Conservation (phyloP, 73 alveolate species). For the Halteria grandinella region DNA sequence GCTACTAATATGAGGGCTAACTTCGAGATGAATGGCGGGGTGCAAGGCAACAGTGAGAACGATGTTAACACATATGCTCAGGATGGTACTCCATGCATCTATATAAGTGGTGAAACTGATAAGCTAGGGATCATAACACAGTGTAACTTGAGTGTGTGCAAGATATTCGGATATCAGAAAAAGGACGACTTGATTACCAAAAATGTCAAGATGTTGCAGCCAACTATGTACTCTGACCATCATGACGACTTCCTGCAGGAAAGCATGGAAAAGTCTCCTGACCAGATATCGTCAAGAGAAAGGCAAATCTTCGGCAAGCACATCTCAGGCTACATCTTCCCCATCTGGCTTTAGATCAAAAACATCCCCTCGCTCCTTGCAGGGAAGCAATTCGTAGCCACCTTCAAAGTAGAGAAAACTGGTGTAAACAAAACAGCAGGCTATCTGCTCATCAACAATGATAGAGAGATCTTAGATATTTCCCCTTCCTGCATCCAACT, state of each 20-base stretch:
- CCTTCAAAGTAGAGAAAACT: conserved; percentile 59
- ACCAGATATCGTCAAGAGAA: conserved; percentile 47
- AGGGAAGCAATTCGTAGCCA: conserved; percentile 57
- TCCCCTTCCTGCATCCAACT: conserved; percentile 46
- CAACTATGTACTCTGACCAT: conserved; percentile 24
- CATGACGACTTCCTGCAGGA: conserved; percentile 26
- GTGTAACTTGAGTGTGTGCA: conserved; percentile 55
- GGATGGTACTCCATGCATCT: conserved; percentile 64
- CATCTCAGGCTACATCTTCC: conserved; percentile 55
- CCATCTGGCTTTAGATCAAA: conserved; percentile 57
- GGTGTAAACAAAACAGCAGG: conserved; percentile 32
- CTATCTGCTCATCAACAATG: conserved; percentile 31
- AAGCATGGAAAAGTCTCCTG: conserved; percentile 34
- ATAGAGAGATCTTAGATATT: conserved; percentile 37
- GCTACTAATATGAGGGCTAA: conserved; percentile 56
- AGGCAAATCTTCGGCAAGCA: conserved; percentile 59
- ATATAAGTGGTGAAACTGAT: conserved; percentile 56
- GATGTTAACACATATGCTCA: conserved; percentile 57
- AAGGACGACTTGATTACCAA: conserved; percentile 50
- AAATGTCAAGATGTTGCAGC: conserved; percentile 57
- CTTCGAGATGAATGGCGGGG: conserved; percentile 38
- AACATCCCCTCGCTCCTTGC: conserved; percentile 38
- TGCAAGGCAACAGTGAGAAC: conserved; percentile 37
- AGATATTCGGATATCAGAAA: conserved; percentile 48
- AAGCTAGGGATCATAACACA: conserved; percentile 43